Percentiles rank a stretch among this genome's conserved stretches.
Evolutionary conservation across 148 eudicot species (phyloP).

Genomic region (Dianthus caryophyllus): DNA sequence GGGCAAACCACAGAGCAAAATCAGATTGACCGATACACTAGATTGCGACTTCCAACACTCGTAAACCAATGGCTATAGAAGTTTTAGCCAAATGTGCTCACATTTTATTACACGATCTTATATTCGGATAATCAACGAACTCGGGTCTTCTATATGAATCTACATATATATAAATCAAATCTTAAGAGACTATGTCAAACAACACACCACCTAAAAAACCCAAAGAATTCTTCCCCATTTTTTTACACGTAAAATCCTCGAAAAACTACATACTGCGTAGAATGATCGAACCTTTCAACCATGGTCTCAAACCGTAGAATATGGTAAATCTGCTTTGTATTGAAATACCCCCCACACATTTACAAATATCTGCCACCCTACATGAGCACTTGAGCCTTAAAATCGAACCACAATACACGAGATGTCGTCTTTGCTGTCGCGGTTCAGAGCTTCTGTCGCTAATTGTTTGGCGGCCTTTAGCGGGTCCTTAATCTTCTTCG

Average conservation of each 20-base stretch:
- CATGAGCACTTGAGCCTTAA: conserved; percentile 16
- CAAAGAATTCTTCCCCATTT: conserved; percentile 11
- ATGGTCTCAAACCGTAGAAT: conserved; percentile 9
- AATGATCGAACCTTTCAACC: conserved; percentile 17
- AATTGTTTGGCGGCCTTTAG: conserved; percentile 59
- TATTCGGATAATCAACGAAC: conserved; percentile 7
- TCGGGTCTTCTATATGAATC: conserved; percentile 22
- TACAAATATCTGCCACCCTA: conserved; percentile 30
- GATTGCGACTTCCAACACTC: too few relatives aligned
- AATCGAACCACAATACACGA: conserved; percentile 67
- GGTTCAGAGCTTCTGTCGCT: conserved; percentile 44
- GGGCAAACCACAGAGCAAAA: too few relatives aligned
- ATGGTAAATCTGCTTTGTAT: conserved; percentile 14
- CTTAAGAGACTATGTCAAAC: conserved; percentile 24
- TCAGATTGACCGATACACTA: too few relatives aligned
- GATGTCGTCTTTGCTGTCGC: conserved; percentile 76
- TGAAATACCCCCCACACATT: conserved; percentile 21
- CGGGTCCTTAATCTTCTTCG: conserved; percentile 55
- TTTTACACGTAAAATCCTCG: conserved; percentile 20
- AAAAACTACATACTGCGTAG: conserved; percentile 17
- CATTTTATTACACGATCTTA: conserved; percentile 21
- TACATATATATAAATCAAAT: conserved; percentile 27
- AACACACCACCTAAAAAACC: conserved; percentile 24
- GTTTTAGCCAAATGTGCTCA: neutral
- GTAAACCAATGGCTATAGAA: too few relatives aligned